These are phyloP conservation scores for Anthracocystis panici-leucophaei DNA, from an alignment of 1,284 basidiomycete genomes.

Conservation along the genomic window DNA sequence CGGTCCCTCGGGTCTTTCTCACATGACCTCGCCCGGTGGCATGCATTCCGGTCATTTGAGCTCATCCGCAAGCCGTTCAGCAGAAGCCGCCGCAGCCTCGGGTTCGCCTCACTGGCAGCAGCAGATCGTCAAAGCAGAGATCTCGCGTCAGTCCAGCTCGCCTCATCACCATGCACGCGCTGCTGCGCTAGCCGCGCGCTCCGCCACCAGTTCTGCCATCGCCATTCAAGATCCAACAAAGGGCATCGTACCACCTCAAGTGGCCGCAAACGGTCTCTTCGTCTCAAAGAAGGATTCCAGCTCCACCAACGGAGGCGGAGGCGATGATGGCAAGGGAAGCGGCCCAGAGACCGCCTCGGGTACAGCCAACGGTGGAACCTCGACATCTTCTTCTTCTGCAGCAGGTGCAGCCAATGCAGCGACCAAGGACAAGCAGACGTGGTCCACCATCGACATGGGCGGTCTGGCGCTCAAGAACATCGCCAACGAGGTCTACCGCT, in stretches of 20 bases:
- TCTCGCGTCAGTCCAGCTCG: slow-evolving; percentile 72
- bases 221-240: slow-evolving; percentile 72
- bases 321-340: slow-evolving; percentile 32
- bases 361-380: slow-evolving; percentile 25
- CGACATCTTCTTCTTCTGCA: slow-evolving; percentile 7
- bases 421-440: slow-evolving; percentile 70
- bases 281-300: slow-evolving; percentile 58
- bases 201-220: slow-evolving; percentile 71
- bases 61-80: slow-evolving; percentile 32
- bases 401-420: slow-evolving; percentile 6
- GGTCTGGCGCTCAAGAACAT: slow-evolving; percentile 93
- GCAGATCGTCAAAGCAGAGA: slow-evolving; percentile 68
- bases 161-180: slow-evolving; percentile 75
- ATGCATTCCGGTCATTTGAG: slow-evolving; percentile 51
- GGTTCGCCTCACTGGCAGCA: slow-evolving; percentile 65
- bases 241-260: slow-evolving; percentile 65
- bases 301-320: slow-evolving; percentile 42
- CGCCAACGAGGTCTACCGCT: slow-evolving; percentile 83
- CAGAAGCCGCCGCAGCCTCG: slow-evolving; percentile 39
- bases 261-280: slow-evolving; percentile 71
- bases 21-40: slow-evolving; percentile 55
- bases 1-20: slow-evolving; percentile 52
- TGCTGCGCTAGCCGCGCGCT: slow-evolving; percentile 74
- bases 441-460: slow-evolving; percentile 96
- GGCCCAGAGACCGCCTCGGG: slow-evolving; percentile 21